These are phyloP conservation scores for Fennellomyces sp. DNA, from an alignment of 371 early-diverging fungal species.

Conservation along the genomic window DNA sequence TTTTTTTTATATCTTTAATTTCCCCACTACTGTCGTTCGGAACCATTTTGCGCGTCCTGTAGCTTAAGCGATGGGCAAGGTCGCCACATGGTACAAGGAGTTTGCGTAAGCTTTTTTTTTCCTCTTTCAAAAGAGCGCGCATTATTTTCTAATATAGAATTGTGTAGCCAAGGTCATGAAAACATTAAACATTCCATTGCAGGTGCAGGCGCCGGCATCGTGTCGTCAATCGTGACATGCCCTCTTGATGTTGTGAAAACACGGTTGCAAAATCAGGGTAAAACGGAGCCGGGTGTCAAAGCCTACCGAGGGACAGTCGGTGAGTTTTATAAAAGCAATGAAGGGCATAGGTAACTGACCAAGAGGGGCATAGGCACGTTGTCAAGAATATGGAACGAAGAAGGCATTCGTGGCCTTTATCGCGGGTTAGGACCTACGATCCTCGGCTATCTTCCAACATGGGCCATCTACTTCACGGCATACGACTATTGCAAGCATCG, in stretches of 20 bases:
- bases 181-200: constrained; percentile 79
- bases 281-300: constrained; percentile 32
- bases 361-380: constrained; percentile 57
- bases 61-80: constrained; percentile 25
- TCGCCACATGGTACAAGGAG: constrained; percentile 42
- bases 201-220: constrained; percentile 84
- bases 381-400: constrained; percentile 77
- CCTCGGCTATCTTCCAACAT: constrained; percentile 88
- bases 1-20: background rate
- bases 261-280: constrained; percentile 90
- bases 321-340: constrained; percentile 11
- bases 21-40: background rate
- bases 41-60: constrained; percentile 10
- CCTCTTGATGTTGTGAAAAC: constrained; percentile 97
- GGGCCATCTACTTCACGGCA: constrained; percentile 89
- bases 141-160: background rate
- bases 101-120: constrained; percentile 31
- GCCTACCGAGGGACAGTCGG: constrained; percentile 52
- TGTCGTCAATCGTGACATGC: constrained; percentile 83
- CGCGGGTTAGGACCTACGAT: constrained; percentile 89
- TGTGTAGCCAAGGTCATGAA: constrained; percentile 49
- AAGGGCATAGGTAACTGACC: background rate
- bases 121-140: background rate
- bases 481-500: constrained; percentile 72
- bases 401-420: constrained; percentile 90